Base-by-base conservation (phyloP, 305 asterid genomes). In the Ruellia speciosa region DNA sequence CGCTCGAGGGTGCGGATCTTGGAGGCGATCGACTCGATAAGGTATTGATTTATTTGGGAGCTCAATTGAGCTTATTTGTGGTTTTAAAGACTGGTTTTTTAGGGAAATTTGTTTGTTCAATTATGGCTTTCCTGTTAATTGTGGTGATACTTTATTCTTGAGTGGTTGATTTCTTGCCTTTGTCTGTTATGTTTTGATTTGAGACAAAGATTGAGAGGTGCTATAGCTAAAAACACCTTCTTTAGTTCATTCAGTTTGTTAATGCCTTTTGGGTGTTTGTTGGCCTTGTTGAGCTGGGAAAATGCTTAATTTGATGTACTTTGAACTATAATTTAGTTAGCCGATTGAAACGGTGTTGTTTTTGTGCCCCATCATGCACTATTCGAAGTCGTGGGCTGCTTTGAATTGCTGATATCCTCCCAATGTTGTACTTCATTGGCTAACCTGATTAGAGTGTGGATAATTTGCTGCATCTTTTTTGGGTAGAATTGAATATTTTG, bases 1-100 rank as follows among this genome's bases (percentile, higher is more conserved):
- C 99, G 41, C 95, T 92, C 13, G 94, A 92, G 66, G 56, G 63
- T 67, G 94, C 95, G 31, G 85, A 73, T 81, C 95, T 92, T 58
- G 90, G 94, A 10, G 84, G 73, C 41, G 90, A 86, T 14, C 71
- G 52, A 6, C 81, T 72, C 9, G 49, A 63, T 45, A 79, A 68
- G 90, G 94, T 85, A 70, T 51, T 54, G 6, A 14, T 67, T 64
- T 19, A 34, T 54, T 66, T 55, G 5, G 19, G 20, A 18, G 60
- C 49, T 41, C 53, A 37, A 47, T 60, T 75, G 49, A 31, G 54
- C 49, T 35, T 0, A 20, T 48, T 47, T 16, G 17, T 24, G 41
- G 33, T 20, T 19, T 6, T 31, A 0, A 17, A 37, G 49, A 40
- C 31, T 49, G 10, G 45, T 17, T 33, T 52, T 7, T 5, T 69